A percentile compares a stretch with the other conserved stretches of the same genome.
These are phyloP conservation scores for Monosporozyma solicola DNA, from an alignment of 805 yeast species.

Conservation along the genomic window DNA sequence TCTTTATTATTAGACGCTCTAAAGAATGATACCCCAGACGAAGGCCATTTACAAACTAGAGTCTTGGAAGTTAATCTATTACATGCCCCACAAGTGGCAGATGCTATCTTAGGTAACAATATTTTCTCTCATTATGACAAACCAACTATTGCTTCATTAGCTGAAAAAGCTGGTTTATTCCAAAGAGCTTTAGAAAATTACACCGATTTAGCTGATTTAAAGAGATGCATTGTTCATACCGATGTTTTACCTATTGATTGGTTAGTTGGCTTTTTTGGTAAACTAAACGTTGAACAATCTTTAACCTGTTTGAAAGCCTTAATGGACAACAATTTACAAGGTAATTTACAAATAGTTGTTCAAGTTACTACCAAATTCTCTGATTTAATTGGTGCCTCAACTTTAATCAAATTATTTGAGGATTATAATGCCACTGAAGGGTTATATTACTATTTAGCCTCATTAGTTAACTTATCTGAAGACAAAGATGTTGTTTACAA, in stretches of 20 bases:
- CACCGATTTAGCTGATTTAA: constrained; percentile 89
- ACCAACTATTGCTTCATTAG: constrained; percentile 80
- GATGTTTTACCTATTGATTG: constrained; percentile 81
- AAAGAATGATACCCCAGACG: constrained; percentile 87
- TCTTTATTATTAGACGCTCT: constrained; percentile 93
- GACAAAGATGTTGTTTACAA: constrained; percentile 94
- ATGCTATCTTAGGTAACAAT: constrained; percentile 90
- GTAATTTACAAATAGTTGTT: constrained; percentile 83
- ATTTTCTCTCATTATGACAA: constrained; percentile 95
- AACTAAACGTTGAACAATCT: constrained; percentile 88
- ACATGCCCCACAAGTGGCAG: constrained; percentile 99
- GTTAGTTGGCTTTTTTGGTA: constrained; percentile 88
- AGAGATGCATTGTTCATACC: constrained; percentile 87
- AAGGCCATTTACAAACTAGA: constrained; percentile 92
- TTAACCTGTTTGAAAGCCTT: constrained; percentile 80
- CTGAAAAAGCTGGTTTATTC: constrained; percentile 92
- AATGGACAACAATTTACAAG: constrained; percentile 68
- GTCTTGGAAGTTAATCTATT: constrained; percentile 83
- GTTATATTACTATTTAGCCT: constrained; percentile 83
- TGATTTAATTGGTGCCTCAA: constrained; percentile 80
- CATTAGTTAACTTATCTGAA: constrained; percentile 86
- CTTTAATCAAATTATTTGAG: constrained; percentile 84
- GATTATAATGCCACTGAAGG: constrained; percentile 91
- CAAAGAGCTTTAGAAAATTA: constrained; percentile 96
- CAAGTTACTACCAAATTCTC: constrained; percentile 97